Conservation (phyloP, 139 green algal species). For the Picocystis salinarum region DNA sequence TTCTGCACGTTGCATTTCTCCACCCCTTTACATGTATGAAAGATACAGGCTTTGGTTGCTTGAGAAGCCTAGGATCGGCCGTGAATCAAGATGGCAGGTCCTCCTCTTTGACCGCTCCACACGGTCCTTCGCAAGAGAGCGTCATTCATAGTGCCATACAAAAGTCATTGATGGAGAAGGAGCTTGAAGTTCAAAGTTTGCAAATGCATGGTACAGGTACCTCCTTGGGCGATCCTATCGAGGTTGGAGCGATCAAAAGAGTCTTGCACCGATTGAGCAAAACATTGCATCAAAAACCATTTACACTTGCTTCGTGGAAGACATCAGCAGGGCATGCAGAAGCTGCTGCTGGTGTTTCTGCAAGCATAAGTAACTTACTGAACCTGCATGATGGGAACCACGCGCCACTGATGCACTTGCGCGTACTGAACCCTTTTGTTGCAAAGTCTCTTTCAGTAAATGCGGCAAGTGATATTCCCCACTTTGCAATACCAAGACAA, state of each 20-base stretch:
- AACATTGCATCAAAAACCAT: too few species aligned
- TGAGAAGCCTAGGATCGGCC: slow-evolving; percentile 12
- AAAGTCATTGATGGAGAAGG: background rate
- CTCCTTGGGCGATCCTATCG: slow-evolving; percentile 48
- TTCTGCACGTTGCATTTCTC: too few species aligned
- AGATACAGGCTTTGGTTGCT: too few species aligned
- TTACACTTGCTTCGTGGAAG: too few species aligned
- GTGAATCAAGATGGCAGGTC: slow-evolving; percentile 69
- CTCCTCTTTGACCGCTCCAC: slow-evolving; percentile 64
- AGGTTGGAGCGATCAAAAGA: slow-evolving; percentile 26
- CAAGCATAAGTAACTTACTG: too few species aligned
- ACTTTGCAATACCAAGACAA: too few species aligned
- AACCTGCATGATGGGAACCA: slow-evolving; percentile 22
- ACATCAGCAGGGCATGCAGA: slow-evolving; percentile 16
- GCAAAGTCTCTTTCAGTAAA: background rate
- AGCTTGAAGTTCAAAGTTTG: slow-evolving; percentile 1
- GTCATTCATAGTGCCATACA: too few species aligned
- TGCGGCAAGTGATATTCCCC: too few species aligned
- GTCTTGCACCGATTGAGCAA: too few species aligned
- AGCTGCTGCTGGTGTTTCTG: slow-evolving; percentile 33
- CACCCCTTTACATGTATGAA: too few species aligned
- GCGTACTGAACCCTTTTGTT: background rate
- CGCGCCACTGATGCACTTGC: slow-evolving; percentile 2
- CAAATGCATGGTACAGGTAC: slow-evolving; percentile 53
- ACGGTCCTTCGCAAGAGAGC: slow-evolving; percentile 53